These are phyloP conservation scores for Aspergillus cavernicola DNA, from an alignment of 495 filamentous ascomycete genomes.

Conservation along the genomic window DNA sequence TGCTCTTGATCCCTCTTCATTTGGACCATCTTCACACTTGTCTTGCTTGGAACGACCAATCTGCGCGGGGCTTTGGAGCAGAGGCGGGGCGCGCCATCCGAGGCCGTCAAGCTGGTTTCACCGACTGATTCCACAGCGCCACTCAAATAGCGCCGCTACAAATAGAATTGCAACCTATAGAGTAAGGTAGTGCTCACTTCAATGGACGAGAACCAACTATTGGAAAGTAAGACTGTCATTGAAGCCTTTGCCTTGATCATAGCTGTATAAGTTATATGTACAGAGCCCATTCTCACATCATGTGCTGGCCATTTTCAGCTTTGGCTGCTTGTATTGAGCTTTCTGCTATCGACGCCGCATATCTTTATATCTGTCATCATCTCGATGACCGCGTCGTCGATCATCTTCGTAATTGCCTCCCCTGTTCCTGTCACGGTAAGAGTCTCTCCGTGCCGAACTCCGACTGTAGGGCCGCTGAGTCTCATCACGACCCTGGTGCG, in stretches of 20 bases:
- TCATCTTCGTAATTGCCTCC: conserved; percentile 16
- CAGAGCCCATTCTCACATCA: no score
- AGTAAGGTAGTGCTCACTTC: neutral
- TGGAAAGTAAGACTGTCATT: neutral
- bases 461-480: no score
- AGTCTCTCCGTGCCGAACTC: conserved; percentile 41
- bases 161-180: neutral
- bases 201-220: neutral
- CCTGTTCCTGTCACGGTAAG: conserved; percentile 15
- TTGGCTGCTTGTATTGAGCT: no score
- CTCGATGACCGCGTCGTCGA: conserved; percentile 22
- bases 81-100: conserved; percentile 10
- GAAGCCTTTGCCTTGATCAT: no score
- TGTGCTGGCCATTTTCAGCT: no score
- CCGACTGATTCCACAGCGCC: conserved; percentile 1
- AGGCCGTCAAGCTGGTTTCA: conserved; percentile 5
- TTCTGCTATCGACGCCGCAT: conserved; percentile 22
- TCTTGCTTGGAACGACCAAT: conserved; percentile 13
- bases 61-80: conserved; percentile 5
- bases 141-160: neutral
- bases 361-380: conserved; percentile 32
- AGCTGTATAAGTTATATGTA: no score
- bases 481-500: conserved; percentile 21
- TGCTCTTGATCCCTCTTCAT: neutral
- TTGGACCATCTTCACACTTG: neutral